A percentile compares a stretch with the other conserved stretches of the same genome.
These are phyloP conservation scores for Colletotrichum incanum DNA, from an alignment of 2,329 filamentous ascomycete genomes.

Conservation along the genomic window DNA sequence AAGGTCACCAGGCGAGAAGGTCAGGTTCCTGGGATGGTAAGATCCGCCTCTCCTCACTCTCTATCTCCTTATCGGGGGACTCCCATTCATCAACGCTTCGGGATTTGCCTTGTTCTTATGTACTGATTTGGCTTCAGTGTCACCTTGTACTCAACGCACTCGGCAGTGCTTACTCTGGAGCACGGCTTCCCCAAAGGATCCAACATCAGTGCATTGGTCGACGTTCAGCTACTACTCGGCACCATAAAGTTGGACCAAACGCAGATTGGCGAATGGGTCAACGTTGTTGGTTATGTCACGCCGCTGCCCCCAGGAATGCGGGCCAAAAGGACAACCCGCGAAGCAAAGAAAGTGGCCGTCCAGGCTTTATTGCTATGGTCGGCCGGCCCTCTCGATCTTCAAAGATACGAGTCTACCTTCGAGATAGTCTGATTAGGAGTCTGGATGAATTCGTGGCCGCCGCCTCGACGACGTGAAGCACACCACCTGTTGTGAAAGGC, in stretches of 20 bases:
- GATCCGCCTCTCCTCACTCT: constrained; percentile 23
- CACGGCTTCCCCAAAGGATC: constrained; percentile 73
- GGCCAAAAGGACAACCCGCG: constrained; percentile 35
- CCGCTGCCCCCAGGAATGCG: constrained; percentile 41
- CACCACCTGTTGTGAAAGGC: constrained; percentile 12
- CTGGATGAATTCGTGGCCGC: background rate
- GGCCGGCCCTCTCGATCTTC: constrained; percentile 80
- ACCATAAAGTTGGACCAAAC: constrained; percentile 75
- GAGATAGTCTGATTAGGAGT: background rate
- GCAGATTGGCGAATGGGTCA: constrained; percentile 87
- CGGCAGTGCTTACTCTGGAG: constrained; percentile 76
- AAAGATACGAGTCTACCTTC: constrained; percentile 48
- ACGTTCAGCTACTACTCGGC: constrained; percentile 80
- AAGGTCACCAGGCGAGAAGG: constrained; percentile 77
- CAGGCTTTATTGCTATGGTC: constrained; percentile 86
- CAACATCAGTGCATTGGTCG: constrained; percentile 71
- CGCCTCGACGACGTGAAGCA: constrained; percentile 2
- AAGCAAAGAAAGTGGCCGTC: constrained; percentile 60
- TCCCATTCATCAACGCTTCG: background rate
- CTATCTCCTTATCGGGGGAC: constrained; percentile 11
- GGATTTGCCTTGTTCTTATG: background rate
- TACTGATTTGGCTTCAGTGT: constrained; percentile 60
- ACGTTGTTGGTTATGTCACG: constrained; percentile 86
- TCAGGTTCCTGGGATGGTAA: constrained; percentile 94
- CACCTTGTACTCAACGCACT: constrained; percentile 64